Base-by-base conservation (phyloP, 306 rosid species). In the Cercis canadensis region DNA sequence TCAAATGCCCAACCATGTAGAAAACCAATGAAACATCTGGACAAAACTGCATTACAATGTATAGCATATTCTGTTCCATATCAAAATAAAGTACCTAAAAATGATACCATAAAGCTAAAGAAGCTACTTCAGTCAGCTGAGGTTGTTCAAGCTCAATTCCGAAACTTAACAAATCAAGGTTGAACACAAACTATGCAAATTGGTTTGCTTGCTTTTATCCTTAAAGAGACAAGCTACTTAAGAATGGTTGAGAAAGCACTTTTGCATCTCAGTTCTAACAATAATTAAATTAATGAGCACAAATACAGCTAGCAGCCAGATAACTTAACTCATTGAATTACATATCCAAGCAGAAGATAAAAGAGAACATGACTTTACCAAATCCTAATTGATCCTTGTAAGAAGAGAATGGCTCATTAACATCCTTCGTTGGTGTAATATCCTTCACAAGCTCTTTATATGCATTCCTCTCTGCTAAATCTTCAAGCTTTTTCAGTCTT, bases 301-400 rank as follows among this genome's bases (percentile, higher is more conserved):
- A 24, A 24, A 24, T 3, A 24, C 29, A 57, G 33, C 45, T 46
- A 49, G 10, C 36, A 21, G n/a, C 67, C 41, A 50, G 31, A 60
- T 33, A 69, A 50, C 31, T 50, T 32, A 21, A 18, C 52, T 17
- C 12, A 54, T 13, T 7, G 55, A 14, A 72, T 8, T 50, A 50
- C 10, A 60, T 33, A 29, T 47, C 43, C 8, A 44, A 4, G 45
- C 10, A 11, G 17, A 53, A 54, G 62, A 59, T 36, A 64, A 50
- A 67, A 50, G 57, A 4, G 69, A 65, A 55, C 1, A 41, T n/a
- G 46, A 75, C 41, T 65, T 66, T 73, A 92, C 96, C 93, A 39
- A 92, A 88, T 44, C 97, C 97, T 24, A 92, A 65, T 60, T 88
- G 96, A 77, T 90, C 97, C 81, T 90, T 93, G 87, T 90, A 92